Conservation (phyloP, 129 eudicot genomes). For the Helianthus annuus region DNA sequence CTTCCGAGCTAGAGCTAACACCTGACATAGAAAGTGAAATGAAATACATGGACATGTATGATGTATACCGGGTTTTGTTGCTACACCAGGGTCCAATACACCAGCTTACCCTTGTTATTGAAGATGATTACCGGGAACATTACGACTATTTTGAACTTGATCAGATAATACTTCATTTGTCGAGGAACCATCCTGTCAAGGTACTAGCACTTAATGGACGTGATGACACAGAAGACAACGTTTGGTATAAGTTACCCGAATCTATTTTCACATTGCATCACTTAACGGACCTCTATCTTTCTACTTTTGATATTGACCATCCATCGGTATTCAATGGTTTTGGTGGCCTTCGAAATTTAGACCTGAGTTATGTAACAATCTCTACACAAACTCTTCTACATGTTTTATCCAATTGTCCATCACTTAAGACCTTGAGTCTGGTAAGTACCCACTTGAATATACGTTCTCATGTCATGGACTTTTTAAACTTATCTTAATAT, state of each 20-base stretch:
- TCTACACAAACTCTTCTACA: not conserved
- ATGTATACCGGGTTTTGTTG: constrained; percentile 1
- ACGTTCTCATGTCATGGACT: not conserved
- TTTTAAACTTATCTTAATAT: constrained; percentile 1
- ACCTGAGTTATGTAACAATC: not conserved
- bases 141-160: too few species aligned
- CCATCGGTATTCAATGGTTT: constrained; percentile 1
- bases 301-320: not conserved
- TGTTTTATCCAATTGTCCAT: not conserved
- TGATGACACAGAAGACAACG: not conserved
- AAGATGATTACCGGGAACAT: not conserved
- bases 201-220: not conserved
- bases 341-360: not conserved
- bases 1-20: too few species aligned
- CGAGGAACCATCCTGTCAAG: not conserved
- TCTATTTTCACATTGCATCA: constrained; percentile 4
- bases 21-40: not conserved
- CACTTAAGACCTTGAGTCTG: not conserved
- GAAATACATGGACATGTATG: constrained; percentile 2
- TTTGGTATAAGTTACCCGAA: not conserved
- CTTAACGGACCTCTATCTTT: constrained; percentile 6
- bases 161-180: too few species aligned
- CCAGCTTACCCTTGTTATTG: not conserved
- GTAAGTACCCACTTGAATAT: not conserved
- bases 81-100: not conserved